Evolutionary conservation across 192 early-diverging fungal genomes (phyloP), one percentile per base, ranked within the genome.

Genomic region (Powellomyces hirtus): DNA sequence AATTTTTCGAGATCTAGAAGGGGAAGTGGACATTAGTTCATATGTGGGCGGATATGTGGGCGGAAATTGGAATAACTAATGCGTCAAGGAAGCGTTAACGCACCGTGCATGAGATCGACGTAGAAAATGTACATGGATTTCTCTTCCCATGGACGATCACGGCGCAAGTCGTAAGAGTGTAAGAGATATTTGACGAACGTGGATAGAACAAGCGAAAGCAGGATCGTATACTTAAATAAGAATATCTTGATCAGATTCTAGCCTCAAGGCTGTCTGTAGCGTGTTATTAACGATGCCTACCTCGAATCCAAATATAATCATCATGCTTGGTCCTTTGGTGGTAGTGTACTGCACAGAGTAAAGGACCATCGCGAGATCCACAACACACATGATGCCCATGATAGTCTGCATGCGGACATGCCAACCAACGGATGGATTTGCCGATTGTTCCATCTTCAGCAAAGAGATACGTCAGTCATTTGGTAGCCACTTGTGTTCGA

Each of bases 271-370:
- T n/a, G n/a, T n/a, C n/a, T n/a, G n/a, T n/a, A n/a, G n/a, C n/a
- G n/a, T n/a, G n/a, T n/a, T n/a, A n/a, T n/a, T n/a, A n/a, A n/a
- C n/a, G n/a, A n/a, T n/a, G 13, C 22, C 31, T 74, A 91, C 91
- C 83, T 98, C 96, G 75, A 99, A 99, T 16, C 92, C 96, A 88
- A 99, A 99, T 66, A 97, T 91, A 50, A 97, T 91, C 88, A 99
- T 92, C 92, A 96, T 95, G 36, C 83, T 90, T 3, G 93, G 84
- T 13, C 92, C 92, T 51, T 82, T 77, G n/a, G 74, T 65, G 18
- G 76, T 62, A 18, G 92, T 91, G 27, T 75, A 74, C 14, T 83
- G 80, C 5, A 88, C 79, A 5, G 92, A 84, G 71, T 90, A 93
- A 11, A 64, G 51, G 7, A 95, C 78, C 72, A 97, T 83, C n/a